Base-by-base conservation (phyloP, 148 eudicot genomes). In the Camellia lanceoleosa region DNA sequence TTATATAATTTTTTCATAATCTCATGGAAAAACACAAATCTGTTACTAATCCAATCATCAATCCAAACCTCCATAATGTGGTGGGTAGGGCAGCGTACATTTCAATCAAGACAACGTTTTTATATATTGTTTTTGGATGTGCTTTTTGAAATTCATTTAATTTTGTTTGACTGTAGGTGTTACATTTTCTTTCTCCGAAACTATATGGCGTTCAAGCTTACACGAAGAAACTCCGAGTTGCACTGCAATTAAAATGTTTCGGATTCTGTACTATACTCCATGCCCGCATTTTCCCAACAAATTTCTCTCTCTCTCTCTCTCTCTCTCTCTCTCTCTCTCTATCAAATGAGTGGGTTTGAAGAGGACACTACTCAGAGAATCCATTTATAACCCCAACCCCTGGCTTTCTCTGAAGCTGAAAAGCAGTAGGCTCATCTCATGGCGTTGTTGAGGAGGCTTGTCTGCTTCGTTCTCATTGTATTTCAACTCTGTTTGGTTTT, bases 251-350 rank as follows among this genome's bases (percentile, higher is more conserved):
- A 30, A 30, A 30, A 30, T 44, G 42, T 11, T 56, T 74, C 77
- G 65, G 49, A 74, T 74, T 74, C 65, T 58, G 77, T 59, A 74
- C 65, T 65, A 74, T 74, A 64, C 11, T 16, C 62, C 62, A 5
- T 59, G 8, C 0, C 3, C 4, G 19, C 43, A 7, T 49, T 49
- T 49, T 49, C 52, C 52, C 52, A 49, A 49, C 52, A 30, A 30
- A 30, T 49, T 18, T 20, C 42, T 44, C 16, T 15, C 71, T 67
- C 71, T 65, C 69, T n/a, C n/a, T n/a, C n/a, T n/a, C n/a, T n/a
- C n/a, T 68, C 74, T 49, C 58, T 72, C 18, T 52, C 61, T 73
- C 61, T 73, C 60, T 73, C 65, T 61, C 65, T 61, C 65, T 55
- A 3, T 38, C 16, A 52, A 49, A 62, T 49, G 23, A 41, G 59